Base-by-base conservation (phyloP, 495 filamentous ascomycete species). In the Xylaria venustula region DNA sequence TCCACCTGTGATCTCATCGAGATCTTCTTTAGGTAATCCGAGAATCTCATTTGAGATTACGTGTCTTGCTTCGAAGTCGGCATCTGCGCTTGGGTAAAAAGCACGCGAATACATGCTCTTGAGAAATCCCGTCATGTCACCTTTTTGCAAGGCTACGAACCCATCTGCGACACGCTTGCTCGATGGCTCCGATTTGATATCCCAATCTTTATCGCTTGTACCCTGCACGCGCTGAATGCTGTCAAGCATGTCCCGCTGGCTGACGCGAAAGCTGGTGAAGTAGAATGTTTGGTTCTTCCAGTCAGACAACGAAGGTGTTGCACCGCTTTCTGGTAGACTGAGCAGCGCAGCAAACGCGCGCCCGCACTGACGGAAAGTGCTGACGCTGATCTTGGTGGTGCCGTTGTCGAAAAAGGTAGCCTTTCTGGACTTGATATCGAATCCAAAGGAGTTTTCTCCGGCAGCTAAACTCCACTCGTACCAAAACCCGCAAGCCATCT, bases 11-110 rank as follows among this genome's bases (percentile, higher is more conserved):
- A 58, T 62, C 53, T 80, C 79, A 66, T 84, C 82, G 53, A 86
- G 54, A 65, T 82, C 73, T 67, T 86, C 84, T 59, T 70, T 69
- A 14, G 78, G 73, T 48, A 87, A 62, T 0, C 77, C 82, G 37
- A 87, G 68, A 54, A 74, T 26, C 6, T 68, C 70, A 63, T 87
- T 87, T 6, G 66, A 64, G 58, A 78, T 51, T 0, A 72, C 72
- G 1, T 60, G 63, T 46, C 64, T 76, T 11, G 37, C 49, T 46
- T 74, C 70, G 55, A 64, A 73, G 46, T 83, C 64, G 0, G 75
- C 79, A 46, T 58, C 55, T 1, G 70, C 78, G 45, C 79, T 75
- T 20, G 72, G 73, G 51, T 62, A 82, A 48, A 85, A 85, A 2
- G 78, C 60, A 4, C 81, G 53, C 1, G 42, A 58, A 54, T 86